Conservation (phyloP, 257 asterid species). For the Capsicum rhomboideum region DNA sequence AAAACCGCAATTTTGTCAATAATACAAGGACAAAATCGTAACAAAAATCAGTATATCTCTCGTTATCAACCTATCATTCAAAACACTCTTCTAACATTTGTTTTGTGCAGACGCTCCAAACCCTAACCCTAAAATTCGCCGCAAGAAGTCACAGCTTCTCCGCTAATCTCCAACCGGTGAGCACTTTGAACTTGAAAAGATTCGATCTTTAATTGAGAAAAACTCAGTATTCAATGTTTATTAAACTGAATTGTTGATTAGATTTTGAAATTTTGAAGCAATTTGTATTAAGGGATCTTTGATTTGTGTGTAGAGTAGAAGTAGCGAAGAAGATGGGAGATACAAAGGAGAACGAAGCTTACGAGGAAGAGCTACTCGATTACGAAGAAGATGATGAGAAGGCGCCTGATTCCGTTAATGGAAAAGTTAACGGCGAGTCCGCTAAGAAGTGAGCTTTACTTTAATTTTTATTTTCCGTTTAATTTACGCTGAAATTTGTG, state of each 20-base stretch:
- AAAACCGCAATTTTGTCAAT: background rate
- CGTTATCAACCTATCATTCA: background rate
- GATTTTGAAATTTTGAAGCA: background rate
- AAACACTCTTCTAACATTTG: background rate
- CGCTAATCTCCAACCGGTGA: constrained; percentile 11
- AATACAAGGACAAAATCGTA: background rate
- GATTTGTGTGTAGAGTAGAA: background rate
- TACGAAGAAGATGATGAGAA: constrained; percentile 93
- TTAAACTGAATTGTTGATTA: background rate
- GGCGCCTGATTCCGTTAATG: constrained; percentile 52
- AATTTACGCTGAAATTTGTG: no score
- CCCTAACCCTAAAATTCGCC: constrained; percentile 22
- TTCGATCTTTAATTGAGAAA: background rate
- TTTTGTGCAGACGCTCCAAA: constrained; percentile 24
- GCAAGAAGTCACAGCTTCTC: background rate
- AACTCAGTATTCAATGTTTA: background rate
- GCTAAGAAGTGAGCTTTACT: constrained; percentile 56
- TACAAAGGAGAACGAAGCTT: constrained; percentile 68
- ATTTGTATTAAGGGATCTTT: constrained; percentile 4
- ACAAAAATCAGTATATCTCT: background rate
- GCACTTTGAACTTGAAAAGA: background rate
- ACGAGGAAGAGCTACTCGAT: constrained; percentile 94
- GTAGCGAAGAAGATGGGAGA: constrained; percentile 63
- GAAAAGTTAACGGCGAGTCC: constrained; percentile 80
- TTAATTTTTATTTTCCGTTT: no score